Base-by-base conservation (phyloP, 352 stramenopile genomes). In the Phytophthora europaea region DNA sequence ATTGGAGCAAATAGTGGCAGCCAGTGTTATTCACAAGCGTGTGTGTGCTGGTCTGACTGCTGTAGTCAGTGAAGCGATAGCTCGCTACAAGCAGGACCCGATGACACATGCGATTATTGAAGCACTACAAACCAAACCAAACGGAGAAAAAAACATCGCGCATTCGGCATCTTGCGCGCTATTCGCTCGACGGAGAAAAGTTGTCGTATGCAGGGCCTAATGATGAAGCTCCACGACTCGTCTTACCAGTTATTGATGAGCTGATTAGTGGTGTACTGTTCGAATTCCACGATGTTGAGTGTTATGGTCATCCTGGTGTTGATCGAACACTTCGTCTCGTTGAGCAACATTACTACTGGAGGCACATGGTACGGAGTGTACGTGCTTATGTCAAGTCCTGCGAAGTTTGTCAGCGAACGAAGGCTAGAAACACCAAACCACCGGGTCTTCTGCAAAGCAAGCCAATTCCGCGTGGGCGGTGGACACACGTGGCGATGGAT, bases 401-500 rank as follows among this genome's bases (percentile, higher is more conserved):
- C 18, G 45, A 52, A 52, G 45, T 26, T 52, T 52, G 40, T 48
- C 40, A 48, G 15, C 7, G 45, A 26, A 52, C 16, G 6, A 52
- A 52, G 45, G 45, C 45, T 26, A 52, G 45, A 28, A 52, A 52
- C n/a, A 26, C 45, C 2, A 56, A 65, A 8, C 43, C 26, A 9
- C 43, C 47, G 15, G 57, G 65, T 8, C 36, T 26, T 20, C 47
- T 72, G 15, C n/a, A 65, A 22, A 50, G 40, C 10, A 47, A 66
- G 7, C 43, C 55, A 13, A 72, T 66, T 31, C 56, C 65, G 45
- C 8, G 15, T 9, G 47, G 23, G 7, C 56, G 65, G 13, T 72
- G 65, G 65, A 51, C 12, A 9, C 55, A 62, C 10, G 31, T 67
- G 4, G 38, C 31, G 2, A 72, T 72, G 65, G 65, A 67, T 31